phyloP scores from a whole-genome alignment of 495 filamentous ascomycete genomes.

The Hypoxylon intermedium region DNA sequence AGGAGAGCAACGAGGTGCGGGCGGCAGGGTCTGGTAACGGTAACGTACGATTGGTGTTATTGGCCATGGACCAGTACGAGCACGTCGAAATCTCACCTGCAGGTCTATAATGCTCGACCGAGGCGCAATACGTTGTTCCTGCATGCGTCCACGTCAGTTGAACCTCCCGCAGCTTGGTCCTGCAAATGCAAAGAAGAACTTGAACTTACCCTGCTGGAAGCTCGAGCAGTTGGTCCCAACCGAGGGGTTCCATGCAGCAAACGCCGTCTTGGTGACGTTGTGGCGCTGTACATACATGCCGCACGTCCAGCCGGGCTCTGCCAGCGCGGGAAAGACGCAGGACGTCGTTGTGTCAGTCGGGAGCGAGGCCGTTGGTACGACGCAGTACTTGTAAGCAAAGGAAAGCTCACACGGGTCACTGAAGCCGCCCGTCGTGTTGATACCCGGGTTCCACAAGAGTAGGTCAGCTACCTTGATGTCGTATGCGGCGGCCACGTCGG shows the following conservation, averaged over 20 bases:
- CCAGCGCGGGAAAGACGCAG: not conserved
- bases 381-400: slow-evolving; percentile 2
- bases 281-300: slow-evolving; percentile 11
- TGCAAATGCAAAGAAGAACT: too few relatives aligned
- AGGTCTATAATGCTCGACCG: not conserved
- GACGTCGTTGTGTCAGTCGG: not conserved
- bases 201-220: not conserved
- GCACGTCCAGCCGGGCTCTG: slow-evolving; percentile 14
- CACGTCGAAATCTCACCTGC: not conserved
- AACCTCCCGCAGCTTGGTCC: too few relatives aligned
- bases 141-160: too few relatives aligned
- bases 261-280: slow-evolving; percentile 7
- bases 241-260: slow-evolving; percentile 29
- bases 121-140: not conserved
- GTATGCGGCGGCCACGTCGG: slow-evolving; percentile 6
- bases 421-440: slow-evolving; percentile 9
- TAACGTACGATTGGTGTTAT: not conserved
- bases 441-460: not conserved
- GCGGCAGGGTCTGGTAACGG: not conserved
- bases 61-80: not conserved
- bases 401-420: not conserved
- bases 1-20: not conserved
- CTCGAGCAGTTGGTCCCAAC: slow-evolving; percentile 17
- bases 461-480: slow-evolving; percentile 4
- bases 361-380: not conserved